Evolutionary conservation across 257 asterid species (phyloP).

Genomic region (Cinchona pubescens): DNA sequence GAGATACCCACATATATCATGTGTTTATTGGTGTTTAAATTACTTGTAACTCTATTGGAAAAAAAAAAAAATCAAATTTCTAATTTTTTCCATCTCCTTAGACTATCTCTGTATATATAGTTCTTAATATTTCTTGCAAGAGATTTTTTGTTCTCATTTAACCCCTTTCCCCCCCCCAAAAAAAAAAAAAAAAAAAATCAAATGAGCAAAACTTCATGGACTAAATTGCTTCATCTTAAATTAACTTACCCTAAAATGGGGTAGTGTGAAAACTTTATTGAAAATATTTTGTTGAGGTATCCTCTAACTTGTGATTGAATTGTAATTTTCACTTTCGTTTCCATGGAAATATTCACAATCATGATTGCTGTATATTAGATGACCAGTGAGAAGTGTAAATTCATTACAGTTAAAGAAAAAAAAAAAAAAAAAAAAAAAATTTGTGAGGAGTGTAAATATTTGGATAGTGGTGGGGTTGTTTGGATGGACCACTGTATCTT

Average conservation of each 20-base stretch:
- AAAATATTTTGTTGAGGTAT: not conserved
- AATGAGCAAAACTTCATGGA: not conserved
- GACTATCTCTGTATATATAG: too few species aligned
- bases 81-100: too few species aligned
- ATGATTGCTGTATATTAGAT: conserved; percentile 9
- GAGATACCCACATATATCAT: too few species aligned
- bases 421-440: too few species aligned
- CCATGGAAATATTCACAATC: conserved; percentile 1
- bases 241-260: not conserved
- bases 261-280: not conserved
- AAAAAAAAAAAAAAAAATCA: not conserved
- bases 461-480: conserved; percentile 7
- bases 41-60: too few species aligned
- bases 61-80: not conserved
- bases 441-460: not conserved
- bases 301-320: not conserved
- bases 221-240: not conserved
- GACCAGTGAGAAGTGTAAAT: too few species aligned
- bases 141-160: too few species aligned
- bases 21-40: too few species aligned
- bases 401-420: too few species aligned
- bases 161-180: too few species aligned
- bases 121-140: too few species aligned
- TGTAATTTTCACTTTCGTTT: conserved; percentile 18
- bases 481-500: conserved; percentile 17